These are phyloP conservation scores for Pezicula neosporulosa DNA, from an alignment of 2,329 filamentous ascomycete genomes.

Conservation along the genomic window DNA sequence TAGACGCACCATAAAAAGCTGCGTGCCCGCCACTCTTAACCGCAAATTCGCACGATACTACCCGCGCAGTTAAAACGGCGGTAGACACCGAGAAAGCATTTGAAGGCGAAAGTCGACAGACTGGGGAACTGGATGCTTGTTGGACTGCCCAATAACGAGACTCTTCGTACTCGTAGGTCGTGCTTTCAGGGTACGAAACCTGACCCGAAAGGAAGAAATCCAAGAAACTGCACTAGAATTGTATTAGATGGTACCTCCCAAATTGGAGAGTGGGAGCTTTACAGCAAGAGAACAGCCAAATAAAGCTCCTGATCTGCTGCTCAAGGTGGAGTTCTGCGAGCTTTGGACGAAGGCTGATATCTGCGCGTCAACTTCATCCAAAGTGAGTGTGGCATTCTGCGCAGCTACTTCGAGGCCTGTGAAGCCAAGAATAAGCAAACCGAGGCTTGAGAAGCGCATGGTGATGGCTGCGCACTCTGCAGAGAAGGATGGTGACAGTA, in stretches of 20 bases:
- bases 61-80: slow-evolving; percentile 1
- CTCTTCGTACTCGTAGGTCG: slow-evolving; percentile 12
- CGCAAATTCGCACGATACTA: slow-evolving; percentile 23
- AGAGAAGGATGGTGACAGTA: too few species aligned
- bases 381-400: not conserved
- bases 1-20: slow-evolving; percentile 9
- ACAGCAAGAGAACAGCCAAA: not conserved
- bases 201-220: slow-evolving; percentile 7
- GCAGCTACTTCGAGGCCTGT: not conserved
- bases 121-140: slow-evolving; percentile 3
- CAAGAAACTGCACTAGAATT: slow-evolving; percentile 12
- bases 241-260: not conserved
- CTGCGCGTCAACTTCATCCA: not conserved
- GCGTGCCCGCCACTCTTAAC: slow-evolving; percentile 36
- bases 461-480: not conserved
- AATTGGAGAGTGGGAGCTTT: not conserved
- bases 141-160: slow-evolving; percentile 8
- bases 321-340: slow-evolving; percentile 1
- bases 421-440: not conserved
- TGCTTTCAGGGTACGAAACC: slow-evolving; percentile 13
- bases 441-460: not conserved
- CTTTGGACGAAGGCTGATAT: not conserved
- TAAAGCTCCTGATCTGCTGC: not conserved
- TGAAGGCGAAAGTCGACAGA: slow-evolving; percentile 8
- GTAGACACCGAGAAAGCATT: slow-evolving; percentile 7